Base-by-base conservation (phyloP, 768 basidiomycete genomes). In the Infundibulicybe gibba region DNA sequence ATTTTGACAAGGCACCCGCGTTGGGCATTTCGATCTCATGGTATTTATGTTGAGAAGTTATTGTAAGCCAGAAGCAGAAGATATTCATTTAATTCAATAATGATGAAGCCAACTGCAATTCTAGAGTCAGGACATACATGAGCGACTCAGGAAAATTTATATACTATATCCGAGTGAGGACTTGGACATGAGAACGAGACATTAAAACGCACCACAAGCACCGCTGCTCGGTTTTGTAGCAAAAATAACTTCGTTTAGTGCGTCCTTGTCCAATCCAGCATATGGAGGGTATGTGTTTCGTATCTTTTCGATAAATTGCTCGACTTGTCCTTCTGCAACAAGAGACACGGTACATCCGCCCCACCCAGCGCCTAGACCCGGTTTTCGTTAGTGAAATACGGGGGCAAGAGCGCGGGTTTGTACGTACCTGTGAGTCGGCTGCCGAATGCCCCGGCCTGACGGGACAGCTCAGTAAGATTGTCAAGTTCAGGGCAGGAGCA, bases 331-430 rank as follows among this genome's bases (percentile, higher is more conserved):
- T 57, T 86, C 84, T 6, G 79, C 74, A 13, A 94, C 84, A 15
- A 94, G 75, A 6, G 88, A 90, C 16, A 94, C 85, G 0, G 87
- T 87, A 57, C 90, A 93, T 5, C 92, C 92, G 32, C 93, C 93
- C 91, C 91, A 95, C 3, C 90, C 91, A 0, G 91, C 91, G 21
- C 89, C 87, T 88, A 50, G 3, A 40, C 21, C 40, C 19, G 43
- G 37, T 25, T 12, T 13, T 35, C 49, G 15, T 41, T 41, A 16
- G 12, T 33, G 9, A 45, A 13, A 41, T 16, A 40, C 6, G 25
- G 13, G 12, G 15, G 31, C 31, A 6, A 41, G 15, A 39, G 14
- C 3, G 15, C 48, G 8, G 41, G 40, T 10, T 14, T 40, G 11
- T 19, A 61, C 69, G 42, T 45, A 84, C 90, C 90, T 15, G 93